Evolutionary conservation across 2,329 filamentous ascomycete species (phyloP), one percentile per base, ranked within the genome.

Genomic region (Colletotrichum sp.): DNA sequence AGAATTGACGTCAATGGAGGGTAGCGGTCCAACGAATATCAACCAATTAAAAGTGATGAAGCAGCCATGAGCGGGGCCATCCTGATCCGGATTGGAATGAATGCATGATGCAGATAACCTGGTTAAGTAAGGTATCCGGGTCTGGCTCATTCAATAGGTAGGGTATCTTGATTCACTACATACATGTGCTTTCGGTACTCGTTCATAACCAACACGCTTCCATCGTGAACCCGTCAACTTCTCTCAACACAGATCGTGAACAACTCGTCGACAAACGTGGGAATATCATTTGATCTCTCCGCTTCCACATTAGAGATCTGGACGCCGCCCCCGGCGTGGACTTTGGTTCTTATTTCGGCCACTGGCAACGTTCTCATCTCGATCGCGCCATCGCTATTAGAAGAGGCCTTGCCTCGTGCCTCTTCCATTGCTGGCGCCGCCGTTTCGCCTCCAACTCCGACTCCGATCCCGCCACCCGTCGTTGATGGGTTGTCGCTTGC

Each of bases 201-300:
- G n/a, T 13, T 49, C n/a, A 15, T 34, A 32, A 24, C 18, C 30
- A 67, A 34, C 15, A 18, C 30, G 30, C 6, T 65, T 66, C 24
- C n/a, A 30, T 16, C 18, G 16, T n/a, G n/a, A 52, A 26, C 24
- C 7, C 13, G 9, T 63, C 34, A 77, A n/a, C 66, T 66, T 4
- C 74, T 65, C 21, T 78, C 72, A 18, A 78, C 78, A 28, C 78
- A 82, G 32, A 81, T 76, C 16, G 78, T 77, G 77, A 88, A 87
- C 44, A 89, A 78, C 76, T 88, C 86, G 74, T 89, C 87, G 30
- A 89, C 87, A 79, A 87, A 89, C 3, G 86, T 88, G 74, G 70
- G 80, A 76, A 67, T 78, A 39, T 85, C 83, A 8, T 80, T 83
- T 30, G 79, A 79, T 60, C 83, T 84, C 77, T 86, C 84, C 32